phyloP scores from a whole-genome alignment of 495 filamentous ascomycete genomes.

The Penicillium goetzii region DNA sequence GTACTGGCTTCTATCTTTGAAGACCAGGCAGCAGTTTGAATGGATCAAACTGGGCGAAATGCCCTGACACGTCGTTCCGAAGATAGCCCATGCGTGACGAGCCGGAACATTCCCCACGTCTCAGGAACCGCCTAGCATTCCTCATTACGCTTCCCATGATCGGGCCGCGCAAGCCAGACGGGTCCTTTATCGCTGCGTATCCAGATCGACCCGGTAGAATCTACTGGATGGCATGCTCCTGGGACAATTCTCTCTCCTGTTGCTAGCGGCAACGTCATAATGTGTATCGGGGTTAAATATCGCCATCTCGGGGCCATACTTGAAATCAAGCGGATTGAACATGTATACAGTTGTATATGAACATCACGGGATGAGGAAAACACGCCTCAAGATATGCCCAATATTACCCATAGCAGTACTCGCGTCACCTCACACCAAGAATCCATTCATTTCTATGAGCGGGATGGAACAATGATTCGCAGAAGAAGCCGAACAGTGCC shows the following conservation, averaged over 20 bases:
- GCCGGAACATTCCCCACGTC: constrained; percentile 11
- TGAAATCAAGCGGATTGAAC: not conserved
- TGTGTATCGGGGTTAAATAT: not conserved
- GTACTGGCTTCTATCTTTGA: not conserved
- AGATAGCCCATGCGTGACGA: constrained; percentile 6
- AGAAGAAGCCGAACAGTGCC: not conserved
- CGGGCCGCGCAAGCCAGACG: constrained; percentile 23
- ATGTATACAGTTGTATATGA: not conserved
- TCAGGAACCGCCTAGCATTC: constrained; percentile 17
- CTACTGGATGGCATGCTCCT: constrained; percentile 1
- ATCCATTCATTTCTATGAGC: constrained; percentile 2
- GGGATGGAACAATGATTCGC: not conserved
- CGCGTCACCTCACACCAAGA: not conserved
- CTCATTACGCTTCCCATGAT: constrained; percentile 14
- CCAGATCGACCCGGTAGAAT: not conserved
- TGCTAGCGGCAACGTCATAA: not conserved
- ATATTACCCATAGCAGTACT: not conserved
- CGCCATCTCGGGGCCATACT: constrained; percentile 2
- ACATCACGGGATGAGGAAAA: not conserved
- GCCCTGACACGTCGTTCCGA: not conserved
- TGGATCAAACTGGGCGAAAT: not conserved
- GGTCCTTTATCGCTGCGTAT: not conserved
- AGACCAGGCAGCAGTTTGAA: not conserved
- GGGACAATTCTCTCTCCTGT: not conserved
- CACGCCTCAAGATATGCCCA: not conserved